Conservation (phyloP, 768 basidiomycete genomes). For the Pisolithus tinctorius region DNA sequence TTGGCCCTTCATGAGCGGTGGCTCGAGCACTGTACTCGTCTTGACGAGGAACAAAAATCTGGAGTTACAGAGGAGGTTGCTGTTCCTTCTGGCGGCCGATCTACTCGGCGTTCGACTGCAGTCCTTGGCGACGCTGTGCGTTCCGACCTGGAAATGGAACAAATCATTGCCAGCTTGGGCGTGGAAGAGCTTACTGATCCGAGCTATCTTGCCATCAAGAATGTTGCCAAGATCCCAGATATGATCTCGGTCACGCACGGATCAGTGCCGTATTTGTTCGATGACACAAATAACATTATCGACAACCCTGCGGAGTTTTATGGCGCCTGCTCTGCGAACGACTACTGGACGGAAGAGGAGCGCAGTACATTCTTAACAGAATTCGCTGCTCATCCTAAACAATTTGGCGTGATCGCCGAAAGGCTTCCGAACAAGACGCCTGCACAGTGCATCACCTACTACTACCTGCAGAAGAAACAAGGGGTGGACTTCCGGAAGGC, state of each 20-base stretch:
- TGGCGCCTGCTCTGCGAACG: slow-evolving; percentile 60
- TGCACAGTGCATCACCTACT: slow-evolving; percentile 85
- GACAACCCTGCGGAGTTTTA: slow-evolving; percentile 75
- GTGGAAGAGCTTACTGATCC: slow-evolving; percentile 93
- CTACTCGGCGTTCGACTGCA: slow-evolving; percentile 69
- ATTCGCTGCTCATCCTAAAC: slow-evolving; percentile 84
- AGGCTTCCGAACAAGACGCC: slow-evolving; percentile 78
- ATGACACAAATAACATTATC: slow-evolving; percentile 82
- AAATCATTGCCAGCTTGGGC: slow-evolving; percentile 90
- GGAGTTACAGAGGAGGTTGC: slow-evolving; percentile 32
- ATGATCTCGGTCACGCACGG: slow-evolving; percentile 72
- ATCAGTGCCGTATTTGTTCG: slow-evolving; percentile 56
- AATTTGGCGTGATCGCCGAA: slow-evolving; percentile 89
- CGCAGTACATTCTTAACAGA: slow-evolving; percentile 70
- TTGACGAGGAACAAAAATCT: slow-evolving; percentile 46
- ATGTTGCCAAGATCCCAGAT: slow-evolving; percentile 84
- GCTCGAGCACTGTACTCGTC: slow-evolving; percentile 58
- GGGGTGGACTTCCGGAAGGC: slow-evolving; percentile 80
- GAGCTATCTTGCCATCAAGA: slow-evolving; percentile 74
- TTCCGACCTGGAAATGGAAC: slow-evolving; percentile 95
- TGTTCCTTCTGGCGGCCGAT: slow-evolving; percentile 41
- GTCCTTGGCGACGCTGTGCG: slow-evolving; percentile 81
- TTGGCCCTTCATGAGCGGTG: slow-evolving; percentile 62
- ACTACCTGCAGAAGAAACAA: slow-evolving; percentile 92
- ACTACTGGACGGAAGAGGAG: slow-evolving; percentile 87